Evolutionary conservation across 2,329 filamentous ascomycete genomes (phyloP).

Genomic region (Phialemonium atrogriseum): DNA sequence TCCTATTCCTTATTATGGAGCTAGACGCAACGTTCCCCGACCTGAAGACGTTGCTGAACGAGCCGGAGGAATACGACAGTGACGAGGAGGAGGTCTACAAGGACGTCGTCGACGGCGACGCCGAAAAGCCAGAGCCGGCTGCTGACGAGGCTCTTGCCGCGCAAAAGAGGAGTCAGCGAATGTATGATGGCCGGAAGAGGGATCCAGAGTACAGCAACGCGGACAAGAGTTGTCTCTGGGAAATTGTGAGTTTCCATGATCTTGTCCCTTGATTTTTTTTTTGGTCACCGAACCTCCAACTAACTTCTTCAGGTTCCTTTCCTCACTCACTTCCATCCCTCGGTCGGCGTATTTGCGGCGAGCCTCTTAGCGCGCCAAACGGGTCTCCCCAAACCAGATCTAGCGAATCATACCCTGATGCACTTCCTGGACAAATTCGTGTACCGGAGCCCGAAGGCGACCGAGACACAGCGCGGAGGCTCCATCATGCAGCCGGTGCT

Average conservation of each 20-base stretch:
- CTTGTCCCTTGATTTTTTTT: too few relatives aligned
- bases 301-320: constrained; percentile 45
- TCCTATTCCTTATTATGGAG: constrained; percentile 83
- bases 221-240: constrained; percentile 90
- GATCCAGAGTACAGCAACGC: constrained; percentile 89
- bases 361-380: constrained; percentile 61
- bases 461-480: constrained; percentile 58
- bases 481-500: constrained; percentile 95
- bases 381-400: constrained; percentile 79
- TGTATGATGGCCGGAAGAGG: constrained; percentile 83
- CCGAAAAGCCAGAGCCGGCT: too few relatives aligned
- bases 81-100: constrained; percentile 56
- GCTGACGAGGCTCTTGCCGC: constrained; percentile 36
- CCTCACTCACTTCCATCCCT: constrained; percentile 81
- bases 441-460: constrained; percentile 85
- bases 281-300: too few relatives aligned
- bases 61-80: constrained; percentile 69
- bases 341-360: constrained; percentile 74
- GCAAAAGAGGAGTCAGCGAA: constrained; percentile 13
- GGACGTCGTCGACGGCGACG: constrained; percentile 53
- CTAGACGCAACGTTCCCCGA: constrained; percentile 72
- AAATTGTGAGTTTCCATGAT: constrained; percentile 53
- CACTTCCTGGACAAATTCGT: constrained; percentile 97
- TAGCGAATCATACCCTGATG: constrained; percentile 82
- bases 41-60: constrained; percentile 67